A percentile compares a stretch with the other conserved stretches of the same genome.
These are phyloP conservation scores for Penicillium tannophilum DNA, from an alignment of 495 filamentous ascomycete species.

Conservation along the genomic window DNA sequence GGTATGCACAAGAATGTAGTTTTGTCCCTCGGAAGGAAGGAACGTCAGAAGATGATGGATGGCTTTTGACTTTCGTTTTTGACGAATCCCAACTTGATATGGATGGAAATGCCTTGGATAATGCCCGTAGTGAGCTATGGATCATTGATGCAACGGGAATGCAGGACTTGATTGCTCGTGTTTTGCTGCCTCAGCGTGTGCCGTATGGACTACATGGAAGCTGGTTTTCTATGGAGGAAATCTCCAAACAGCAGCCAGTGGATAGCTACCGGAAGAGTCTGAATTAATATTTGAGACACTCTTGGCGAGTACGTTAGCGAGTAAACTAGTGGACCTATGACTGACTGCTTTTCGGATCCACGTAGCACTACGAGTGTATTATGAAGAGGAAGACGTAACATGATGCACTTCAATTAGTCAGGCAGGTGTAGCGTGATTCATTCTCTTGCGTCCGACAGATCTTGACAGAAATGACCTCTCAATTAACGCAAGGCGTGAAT, in stretches of 20 bases:
- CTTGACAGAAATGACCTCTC: no score
- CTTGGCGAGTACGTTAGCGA: no score
- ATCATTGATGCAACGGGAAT: neutral
- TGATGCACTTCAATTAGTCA: no score
- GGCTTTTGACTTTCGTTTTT: conserved; percentile 62
- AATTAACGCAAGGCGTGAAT: no score
- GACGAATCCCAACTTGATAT: conserved; percentile 55
- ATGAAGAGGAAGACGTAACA: no score
- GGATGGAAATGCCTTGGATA: conserved; percentile 27
- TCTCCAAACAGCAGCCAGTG: conserved; percentile 35
- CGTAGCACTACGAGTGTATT: no score
- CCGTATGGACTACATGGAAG: conserved; percentile 68
- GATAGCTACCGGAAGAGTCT: no score
- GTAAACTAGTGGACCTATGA: no score
- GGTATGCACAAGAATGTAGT: conserved; percentile 64
- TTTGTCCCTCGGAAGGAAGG: conserved; percentile 55
- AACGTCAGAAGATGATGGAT: conserved; percentile 58
- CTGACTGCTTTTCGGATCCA: no score
- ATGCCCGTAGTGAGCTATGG: neutral
- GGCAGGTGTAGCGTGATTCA: no score
- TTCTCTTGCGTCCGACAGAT: no score
- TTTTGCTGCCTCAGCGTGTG: conserved; percentile 62
- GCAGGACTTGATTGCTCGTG: conserved; percentile 54
- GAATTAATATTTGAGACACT: no score
- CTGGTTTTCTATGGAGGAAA: conserved; percentile 63